Conservation (phyloP, 306 rosid species). For the Casuarina glauca region DNA sequence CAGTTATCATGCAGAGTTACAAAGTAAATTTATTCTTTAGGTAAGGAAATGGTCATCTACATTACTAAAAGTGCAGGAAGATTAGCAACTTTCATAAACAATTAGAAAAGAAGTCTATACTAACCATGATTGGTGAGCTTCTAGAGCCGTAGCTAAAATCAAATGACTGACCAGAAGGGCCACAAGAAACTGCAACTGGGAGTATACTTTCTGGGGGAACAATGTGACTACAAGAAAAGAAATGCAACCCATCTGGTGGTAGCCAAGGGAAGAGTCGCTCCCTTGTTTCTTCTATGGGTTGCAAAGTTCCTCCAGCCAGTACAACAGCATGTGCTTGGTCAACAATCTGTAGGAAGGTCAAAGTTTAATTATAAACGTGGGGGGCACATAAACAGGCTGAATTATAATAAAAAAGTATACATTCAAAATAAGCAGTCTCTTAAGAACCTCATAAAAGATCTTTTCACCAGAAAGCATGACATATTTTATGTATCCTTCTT, state of each 20-base stretch:
- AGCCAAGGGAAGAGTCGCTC: slow-evolving; percentile 87
- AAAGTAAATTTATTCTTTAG: not conserved
- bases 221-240: slow-evolving; percentile 89
- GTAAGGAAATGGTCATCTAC: not conserved
- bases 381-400: slow-evolving; percentile 2
- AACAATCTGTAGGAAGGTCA: slow-evolving; percentile 58
- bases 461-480: slow-evolving; percentile 91
- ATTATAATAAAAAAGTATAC: not conserved
- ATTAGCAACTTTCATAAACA: not conserved
- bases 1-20: not conserved
- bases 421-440: slow-evolving; percentile 23
- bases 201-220: slow-evolving; percentile 81
- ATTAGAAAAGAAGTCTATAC: slow-evolving; percentile 26
- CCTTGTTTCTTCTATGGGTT: slow-evolving; percentile 90
- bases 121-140: slow-evolving; percentile 61
- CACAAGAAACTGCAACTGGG: slow-evolving; percentile 82
- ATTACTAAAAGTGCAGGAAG: not conserved
- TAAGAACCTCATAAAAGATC: slow-evolving; percentile 86
- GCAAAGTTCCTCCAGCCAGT: slow-evolving; percentile 90
- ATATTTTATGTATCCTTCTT: slow-evolving; percentile 73
- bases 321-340: slow-evolving; percentile 86
- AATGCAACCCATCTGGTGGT: slow-evolving; percentile 58
- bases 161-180: slow-evolving; percentile 79
- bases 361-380: slow-evolving; percentile 26
- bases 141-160: slow-evolving; percentile 86